Percentiles rank a stretch among this genome's conserved stretches.
Conservation (phyloP, 1,284 basidiomycete genomes). For the Rhodotorula sp. region DNA sequence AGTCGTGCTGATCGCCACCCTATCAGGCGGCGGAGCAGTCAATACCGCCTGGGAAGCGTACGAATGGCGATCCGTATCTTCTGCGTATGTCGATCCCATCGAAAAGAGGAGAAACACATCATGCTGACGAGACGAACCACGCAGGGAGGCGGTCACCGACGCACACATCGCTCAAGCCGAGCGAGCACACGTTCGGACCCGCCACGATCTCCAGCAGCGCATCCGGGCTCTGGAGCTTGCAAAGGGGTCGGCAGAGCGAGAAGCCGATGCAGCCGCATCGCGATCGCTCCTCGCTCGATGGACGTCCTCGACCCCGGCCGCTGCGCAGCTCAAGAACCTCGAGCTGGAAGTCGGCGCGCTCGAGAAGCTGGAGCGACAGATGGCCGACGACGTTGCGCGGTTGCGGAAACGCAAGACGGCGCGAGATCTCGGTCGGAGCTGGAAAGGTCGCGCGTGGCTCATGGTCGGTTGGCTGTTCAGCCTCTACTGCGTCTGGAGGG, state of each 20-base stretch:
- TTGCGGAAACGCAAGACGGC: conserved; percentile 47
- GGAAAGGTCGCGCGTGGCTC: conserved; percentile 47
- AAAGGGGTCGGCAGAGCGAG: conserved; percentile 28
- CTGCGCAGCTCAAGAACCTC: conserved; percentile 46
- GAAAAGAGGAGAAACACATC: neutral
- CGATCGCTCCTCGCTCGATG: conserved; percentile 35
- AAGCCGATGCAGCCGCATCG: conserved; percentile 27
- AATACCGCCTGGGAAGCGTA: conserved; percentile 52
- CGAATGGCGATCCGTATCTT: conserved; percentile 47
- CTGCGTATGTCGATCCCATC: conserved; percentile 36
- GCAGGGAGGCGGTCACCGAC: conserved; percentile 45
- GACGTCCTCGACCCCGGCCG: conserved; percentile 36
- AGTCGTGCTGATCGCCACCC: conserved; percentile 50
- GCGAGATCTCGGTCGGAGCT: conserved; percentile 47
- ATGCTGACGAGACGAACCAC: neutral
- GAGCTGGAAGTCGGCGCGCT: conserved; percentile 50
- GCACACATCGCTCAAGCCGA: conserved; percentile 44
- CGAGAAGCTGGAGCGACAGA: conserved; percentile 49
- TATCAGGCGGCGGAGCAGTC: conserved; percentile 52
- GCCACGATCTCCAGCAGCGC: conserved; percentile 42
- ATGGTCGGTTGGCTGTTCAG: conserved; percentile 49
- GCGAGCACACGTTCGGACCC: conserved; percentile 42
- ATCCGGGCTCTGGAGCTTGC: conserved; percentile 30
- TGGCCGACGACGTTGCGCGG: conserved; percentile 49
- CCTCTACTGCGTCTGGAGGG: conserved; percentile 50